Percentiles rank a stretch among this genome's conserved stretches.
phyloP scores from a whole-genome alignment of 768 basidiomycete species.

The Panus rudis region DNA sequence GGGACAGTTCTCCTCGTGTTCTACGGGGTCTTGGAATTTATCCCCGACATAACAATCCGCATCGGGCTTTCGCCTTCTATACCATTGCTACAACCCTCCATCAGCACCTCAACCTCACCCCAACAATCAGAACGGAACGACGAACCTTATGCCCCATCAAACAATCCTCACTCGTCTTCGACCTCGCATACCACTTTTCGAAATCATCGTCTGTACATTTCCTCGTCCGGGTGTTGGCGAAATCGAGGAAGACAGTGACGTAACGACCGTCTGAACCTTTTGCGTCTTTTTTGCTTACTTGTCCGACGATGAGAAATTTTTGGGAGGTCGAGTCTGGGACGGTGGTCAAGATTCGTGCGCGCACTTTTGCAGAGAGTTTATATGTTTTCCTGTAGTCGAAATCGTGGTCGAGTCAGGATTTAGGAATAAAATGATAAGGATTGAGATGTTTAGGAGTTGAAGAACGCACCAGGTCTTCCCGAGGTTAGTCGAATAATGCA shows the following conservation, averaged over 20 bases:
- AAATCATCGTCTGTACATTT: constrained; percentile 71
- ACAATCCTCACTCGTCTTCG: constrained; percentile 63
- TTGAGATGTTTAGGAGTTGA: background rate
- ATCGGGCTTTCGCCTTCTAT: constrained; percentile 71
- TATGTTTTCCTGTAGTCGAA: constrained; percentile 60
- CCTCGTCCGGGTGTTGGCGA: constrained; percentile 55
- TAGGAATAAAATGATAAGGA: background rate
- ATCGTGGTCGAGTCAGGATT: background rate
- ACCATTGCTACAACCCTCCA: constrained; percentile 74
- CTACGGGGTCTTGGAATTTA: constrained; percentile 83
- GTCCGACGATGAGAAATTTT: constrained; percentile 87
- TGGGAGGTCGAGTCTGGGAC: constrained; percentile 94
- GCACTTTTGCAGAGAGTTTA: constrained; percentile 61
- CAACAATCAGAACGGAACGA: constrained; percentile 2
- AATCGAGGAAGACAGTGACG: constrained; percentile 78
- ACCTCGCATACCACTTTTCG: constrained; percentile 83
- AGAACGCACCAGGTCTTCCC: constrained; percentile 72
- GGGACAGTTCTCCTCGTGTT: constrained; percentile 73
- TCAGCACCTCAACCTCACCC: background rate
- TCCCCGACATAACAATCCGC: constrained; percentile 87
- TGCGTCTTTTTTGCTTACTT: constrained; percentile 57
- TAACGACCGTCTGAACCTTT: constrained; percentile 48
- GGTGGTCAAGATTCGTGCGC: constrained; percentile 74
- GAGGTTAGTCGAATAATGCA: constrained; percentile 77
- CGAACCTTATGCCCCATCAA: constrained; percentile 90